phyloP scores from a whole-genome alignment of 169 alveolate species.

The Plasmodium billcollinsi region DNA sequence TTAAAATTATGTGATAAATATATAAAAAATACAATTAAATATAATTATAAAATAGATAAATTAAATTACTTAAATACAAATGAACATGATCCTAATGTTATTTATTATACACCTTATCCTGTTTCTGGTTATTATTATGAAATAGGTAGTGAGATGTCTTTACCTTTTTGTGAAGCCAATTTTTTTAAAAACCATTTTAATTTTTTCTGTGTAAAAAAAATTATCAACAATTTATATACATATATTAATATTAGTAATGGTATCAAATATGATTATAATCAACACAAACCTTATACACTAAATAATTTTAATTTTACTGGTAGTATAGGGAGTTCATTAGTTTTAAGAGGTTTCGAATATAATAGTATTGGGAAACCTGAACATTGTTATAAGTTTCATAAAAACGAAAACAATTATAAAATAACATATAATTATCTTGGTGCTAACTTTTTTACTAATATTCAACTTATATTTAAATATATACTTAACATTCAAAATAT shows the following conservation, averaged over 20 bases:
- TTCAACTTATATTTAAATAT: constrained; percentile 49
- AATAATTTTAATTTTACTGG: constrained; percentile 65
- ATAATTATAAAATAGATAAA: constrained; percentile 28
- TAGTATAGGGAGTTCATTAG: constrained; percentile 60
- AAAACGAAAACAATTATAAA: constrained; percentile 20
- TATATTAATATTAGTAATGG: constrained; percentile 68
- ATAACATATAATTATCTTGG: constrained; percentile 62
- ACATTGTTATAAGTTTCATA: constrained; percentile 19
- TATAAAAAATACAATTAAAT: constrained; percentile 32
- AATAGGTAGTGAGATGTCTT: constrained; percentile 55
- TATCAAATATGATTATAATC: constrained; percentile 29
- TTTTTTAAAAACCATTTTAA: constrained; percentile 49
- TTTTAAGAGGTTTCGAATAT: constrained; percentile 64
- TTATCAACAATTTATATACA: constrained; percentile 13
- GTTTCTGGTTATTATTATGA: constrained; percentile 51
- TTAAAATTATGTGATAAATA: constrained; percentile 6
- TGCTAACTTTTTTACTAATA: constrained; percentile 47
- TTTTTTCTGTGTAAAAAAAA: constrained; percentile 33
- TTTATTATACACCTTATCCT: constrained; percentile 28
- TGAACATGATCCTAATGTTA: not conserved
- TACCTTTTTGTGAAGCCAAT: constrained; percentile 59
- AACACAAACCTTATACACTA: not conserved
- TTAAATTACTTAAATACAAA: constrained; percentile 8
- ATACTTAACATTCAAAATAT: constrained; percentile 34
- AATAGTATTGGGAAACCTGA: constrained; percentile 47